Base-by-base conservation (phyloP, 768 basidiomycete genomes). In the Termitomyces sp. region DNA sequence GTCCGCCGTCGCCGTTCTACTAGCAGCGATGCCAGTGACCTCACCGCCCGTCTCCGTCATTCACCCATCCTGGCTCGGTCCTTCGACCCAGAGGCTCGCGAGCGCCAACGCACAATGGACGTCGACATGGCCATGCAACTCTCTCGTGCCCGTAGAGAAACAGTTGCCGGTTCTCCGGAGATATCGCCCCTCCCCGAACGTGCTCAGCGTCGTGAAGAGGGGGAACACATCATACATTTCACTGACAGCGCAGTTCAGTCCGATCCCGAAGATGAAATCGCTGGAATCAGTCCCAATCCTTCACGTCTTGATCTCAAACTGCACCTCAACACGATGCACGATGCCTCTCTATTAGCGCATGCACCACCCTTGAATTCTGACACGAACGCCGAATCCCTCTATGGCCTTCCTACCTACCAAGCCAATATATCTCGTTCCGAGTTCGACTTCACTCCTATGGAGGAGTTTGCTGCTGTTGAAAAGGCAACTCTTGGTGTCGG, bases 101-200 rank as follows among this genome's bases (percentile, higher is more conserved):
- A 97, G 73, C 86, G 95, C 20, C 95, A 98, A 78, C 84, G 91
- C 39, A 87, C 92, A 7, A 92, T 97, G 89, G 96, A 98, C 68
- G 92, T 92, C 0, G 94, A 96, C 68, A 93, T 94, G 90, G 92
- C 91, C 57, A 82, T 92, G 70, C 89, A 90, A 36, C 83, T 90
- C 45, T 90, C 88, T 24, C 80, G 84, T 22, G 90, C 89, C 1
- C 83, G 91, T 22, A 79, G 88, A 62, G 86, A 86, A 55, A 89
- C 88, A 0, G 67, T 85, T 7, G 72, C 76, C 4, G 63, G 72
- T 15, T 70, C 79, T 63, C 69, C 77, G 55, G 71, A 71, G 62
- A 59, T 74, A 67, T 62, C 75, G 55, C 65, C 73, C 45, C 68
- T 71, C 1, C 64, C 60, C 16, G 63, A 65, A 18, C 56, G 46